Conservation (phyloP, 1,284 basidiomycete genomes). For the Bjerkandera adusta region DNA sequence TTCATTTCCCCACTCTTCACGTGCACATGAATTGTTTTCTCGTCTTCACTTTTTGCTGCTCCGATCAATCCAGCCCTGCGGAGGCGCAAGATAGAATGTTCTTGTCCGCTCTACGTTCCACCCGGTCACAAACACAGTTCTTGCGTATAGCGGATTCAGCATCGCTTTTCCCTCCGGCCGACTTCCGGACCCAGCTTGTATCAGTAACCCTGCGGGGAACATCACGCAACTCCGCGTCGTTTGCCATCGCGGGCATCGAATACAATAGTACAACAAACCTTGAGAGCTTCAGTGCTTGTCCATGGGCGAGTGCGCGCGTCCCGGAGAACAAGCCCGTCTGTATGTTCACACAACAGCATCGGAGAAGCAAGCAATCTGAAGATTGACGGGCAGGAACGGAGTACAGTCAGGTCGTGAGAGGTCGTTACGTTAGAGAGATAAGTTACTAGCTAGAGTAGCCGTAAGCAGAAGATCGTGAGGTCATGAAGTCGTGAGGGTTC, state of each 20-base stretch:
- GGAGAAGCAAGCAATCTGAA: background rate
- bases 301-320: constrained; percentile 1
- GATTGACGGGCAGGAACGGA: constrained; percentile 8
- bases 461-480: background rate
- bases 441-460: constrained; percentile 4
- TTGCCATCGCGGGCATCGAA: constrained; percentile 14
- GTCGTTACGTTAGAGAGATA: constrained; percentile 22
- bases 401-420: constrained; percentile 19
- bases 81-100: constrained; percentile 10
- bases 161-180: constrained; percentile 4
- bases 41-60: constrained; percentile 6
- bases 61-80: constrained; percentile 12
- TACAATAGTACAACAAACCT: constrained; percentile 3
- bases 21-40: constrained; percentile 5
- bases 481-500: constrained; percentile 17
- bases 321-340: constrained; percentile 4
- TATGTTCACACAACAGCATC: background rate
- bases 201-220: background rate
- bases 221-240: constrained; percentile 27
- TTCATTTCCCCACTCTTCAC: constrained; percentile 6
- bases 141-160: background rate
- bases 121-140: background rate
- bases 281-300: constrained; percentile 1
- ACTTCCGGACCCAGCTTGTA: constrained; percentile 3
- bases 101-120: constrained; percentile 8